Base-by-base conservation (phyloP, 352 stramenopile genomes). In the Phytophthora parvispora region DNA sequence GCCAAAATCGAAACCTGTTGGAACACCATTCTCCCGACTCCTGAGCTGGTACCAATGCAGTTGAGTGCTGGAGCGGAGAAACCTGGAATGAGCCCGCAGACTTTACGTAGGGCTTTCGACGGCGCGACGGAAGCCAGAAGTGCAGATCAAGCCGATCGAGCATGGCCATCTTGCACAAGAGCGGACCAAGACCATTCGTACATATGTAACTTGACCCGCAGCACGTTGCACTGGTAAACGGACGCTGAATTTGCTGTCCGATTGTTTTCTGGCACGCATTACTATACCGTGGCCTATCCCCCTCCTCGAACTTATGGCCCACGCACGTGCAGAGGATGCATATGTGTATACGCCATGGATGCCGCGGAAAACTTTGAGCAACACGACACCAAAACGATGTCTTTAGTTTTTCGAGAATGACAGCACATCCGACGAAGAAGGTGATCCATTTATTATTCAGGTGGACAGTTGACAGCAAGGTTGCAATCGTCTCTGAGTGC, bases 111-210 rank as follows among this genome's bases (percentile, higher is more conserved):
- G 45, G 25, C 22, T 32, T 32, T 54, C 58, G 49, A 72, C 56
- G 25, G 66, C 31, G 25, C 52, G 67, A 74, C 45, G 64, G 40
- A 66, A 20, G 48, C 40, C 40, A 42, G 52, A 69, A 40, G 13
- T 58, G 60, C 66, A 69, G 58, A 68, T 72, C 65, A 27, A 69
- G 42, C 58, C 40, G 32, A 73, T 73, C 51, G 60, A 74, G 59
- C 59, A 32, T 66, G 18, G 51, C 9, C 36, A 68, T 74, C 61
- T 60, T 51, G 34, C 18, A 65, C 63, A 64, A 65, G 24, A 42
- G 42, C 15, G 43, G 32, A 66, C 57, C 47, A 52, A 52, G 32
- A 50, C 16, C 10, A 16, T 13, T 49, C 42, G 42, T 49, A 28
- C 20, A 49, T 28, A 49, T 49, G 42, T 49, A 49, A 49, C n/a